A percentile compares a stretch with the other conserved stretches of the same genome.
These are phyloP conservation scores for Rheum nobile DNA, from an alignment of 148 eudicot species.

Conservation along the genomic window DNA sequence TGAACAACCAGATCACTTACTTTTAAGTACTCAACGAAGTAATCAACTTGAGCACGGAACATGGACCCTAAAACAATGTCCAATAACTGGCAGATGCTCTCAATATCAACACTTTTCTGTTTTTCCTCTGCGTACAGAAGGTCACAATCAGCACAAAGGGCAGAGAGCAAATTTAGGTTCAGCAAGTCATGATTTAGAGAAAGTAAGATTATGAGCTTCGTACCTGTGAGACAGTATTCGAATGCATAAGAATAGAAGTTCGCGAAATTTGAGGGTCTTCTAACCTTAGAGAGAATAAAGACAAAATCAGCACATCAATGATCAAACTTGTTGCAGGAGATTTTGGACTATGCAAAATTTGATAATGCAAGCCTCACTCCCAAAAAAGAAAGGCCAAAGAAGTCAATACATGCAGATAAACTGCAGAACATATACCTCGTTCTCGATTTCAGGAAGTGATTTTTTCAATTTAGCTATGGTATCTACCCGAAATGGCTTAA, in stretches of 20 bases:
- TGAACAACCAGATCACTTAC: slow-evolving; percentile 26
- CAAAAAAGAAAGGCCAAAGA: neutral
- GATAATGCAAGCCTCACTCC: neutral
- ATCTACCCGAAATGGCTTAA: slow-evolving; percentile 71
- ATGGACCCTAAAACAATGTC: slow-evolving; percentile 76
- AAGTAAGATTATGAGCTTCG: neutral
- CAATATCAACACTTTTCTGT: slow-evolving; percentile 91
- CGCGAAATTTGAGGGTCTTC: slow-evolving; percentile 52
- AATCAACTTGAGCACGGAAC: slow-evolving; percentile 70
- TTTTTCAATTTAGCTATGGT: slow-evolving; percentile 60
- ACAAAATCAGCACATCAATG: neutral
- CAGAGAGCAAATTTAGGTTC: neutral
- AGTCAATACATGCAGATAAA: neutral
- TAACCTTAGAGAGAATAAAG: slow-evolving; percentile 38
- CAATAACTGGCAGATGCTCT: slow-evolving; percentile 77
- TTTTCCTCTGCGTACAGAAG: slow-evolving; percentile 57
- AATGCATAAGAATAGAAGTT: slow-evolving; percentile 79
- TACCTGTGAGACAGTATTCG: slow-evolving; percentile 88
- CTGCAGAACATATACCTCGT: slow-evolving; percentile 36
- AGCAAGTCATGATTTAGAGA: neutral
- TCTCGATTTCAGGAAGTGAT: slow-evolving; percentile 71
- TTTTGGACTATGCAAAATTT: neutral
- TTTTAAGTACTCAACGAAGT: slow-evolving; percentile 55
- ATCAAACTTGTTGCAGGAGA: neutral
- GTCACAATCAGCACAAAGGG: slow-evolving; percentile 3